Evolutionary conservation across 148 eudicot species (phyloP).

Genomic region (Rhododendron vialii): DNA sequence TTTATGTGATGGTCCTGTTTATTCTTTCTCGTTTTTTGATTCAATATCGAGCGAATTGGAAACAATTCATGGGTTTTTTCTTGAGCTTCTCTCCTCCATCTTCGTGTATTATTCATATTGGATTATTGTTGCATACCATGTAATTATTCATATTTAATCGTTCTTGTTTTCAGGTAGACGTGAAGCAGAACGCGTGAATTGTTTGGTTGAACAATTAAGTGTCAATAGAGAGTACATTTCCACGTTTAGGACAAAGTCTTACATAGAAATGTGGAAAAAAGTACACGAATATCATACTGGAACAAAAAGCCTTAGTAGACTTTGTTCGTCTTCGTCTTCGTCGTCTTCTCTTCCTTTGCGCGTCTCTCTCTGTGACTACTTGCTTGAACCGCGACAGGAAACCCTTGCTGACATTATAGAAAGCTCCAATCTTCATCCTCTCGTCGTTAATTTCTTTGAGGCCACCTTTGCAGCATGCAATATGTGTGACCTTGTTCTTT

Average conservation of each 20-base stretch:
- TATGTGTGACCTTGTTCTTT: conserved; percentile 50
- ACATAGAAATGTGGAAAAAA: conserved; percentile 25
- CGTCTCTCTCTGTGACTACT: conserved; percentile 29
- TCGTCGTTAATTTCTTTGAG: conserved; percentile 50
- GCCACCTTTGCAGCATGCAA: conserved; percentile 49
- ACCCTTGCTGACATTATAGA: conserved; percentile 30
- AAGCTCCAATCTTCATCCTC: conserved; percentile 35
- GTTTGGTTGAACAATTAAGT: conserved; percentile 12
- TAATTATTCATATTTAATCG: background rate
- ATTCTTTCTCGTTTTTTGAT: background rate
- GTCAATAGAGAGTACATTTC: conserved; percentile 33
- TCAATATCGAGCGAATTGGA: background rate
- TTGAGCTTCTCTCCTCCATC: background rate
- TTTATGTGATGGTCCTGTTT: background rate
- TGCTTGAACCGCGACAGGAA: conserved; percentile 62
- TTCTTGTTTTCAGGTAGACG: conserved; percentile 14
- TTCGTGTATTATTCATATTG: background rate
- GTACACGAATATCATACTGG: conserved; percentile 16
- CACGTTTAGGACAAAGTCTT: conserved; percentile 41
- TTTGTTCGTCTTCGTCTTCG: background rate
- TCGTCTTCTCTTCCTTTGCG: conserved; percentile 5
- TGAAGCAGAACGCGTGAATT: conserved; percentile 1
- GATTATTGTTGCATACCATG: background rate
- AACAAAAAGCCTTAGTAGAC: conserved; percentile 13
- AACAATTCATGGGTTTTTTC: background rate